These are phyloP conservation scores for Poteriospumella lacustris DNA, from an alignment of 108 stramenopile genomes.

Conservation along the genomic window DNA sequence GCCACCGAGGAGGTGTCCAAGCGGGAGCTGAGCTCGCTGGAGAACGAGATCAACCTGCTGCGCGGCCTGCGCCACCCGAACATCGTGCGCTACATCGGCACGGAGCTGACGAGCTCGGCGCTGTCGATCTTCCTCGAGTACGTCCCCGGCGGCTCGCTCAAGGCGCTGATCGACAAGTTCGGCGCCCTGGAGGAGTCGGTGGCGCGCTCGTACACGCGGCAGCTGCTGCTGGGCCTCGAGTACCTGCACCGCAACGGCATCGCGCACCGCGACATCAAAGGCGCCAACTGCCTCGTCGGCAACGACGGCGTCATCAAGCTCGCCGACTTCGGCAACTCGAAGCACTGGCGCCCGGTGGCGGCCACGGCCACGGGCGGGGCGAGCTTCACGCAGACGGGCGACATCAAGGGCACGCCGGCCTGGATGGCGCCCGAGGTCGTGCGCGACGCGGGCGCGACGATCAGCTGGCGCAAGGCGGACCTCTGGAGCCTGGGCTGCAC, in stretches of 20 bases:
- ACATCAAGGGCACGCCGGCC: conserved; percentile 34
- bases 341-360: conserved; percentile 37
- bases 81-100: conserved; percentile 54
- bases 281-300: conserved; percentile 54
- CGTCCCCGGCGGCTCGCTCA: conserved; percentile 44
- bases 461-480: conserved; percentile 42
- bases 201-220: conserved; percentile 46
- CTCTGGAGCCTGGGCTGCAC: conserved; percentile 41
- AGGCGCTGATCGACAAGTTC: conserved; percentile 37
- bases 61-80: conserved; percentile 53
- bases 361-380: neutral
- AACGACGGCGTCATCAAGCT: conserved; percentile 55
- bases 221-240: conserved; percentile 74
- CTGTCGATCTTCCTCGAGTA: conserved; percentile 53
- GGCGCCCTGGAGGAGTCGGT: conserved; percentile 35
- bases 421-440: conserved; percentile 43
- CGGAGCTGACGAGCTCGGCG: neutral
- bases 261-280: conserved; percentile 91
- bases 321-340: conserved; percentile 59
- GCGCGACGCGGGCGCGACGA: neutral
- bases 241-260: conserved; percentile 84
- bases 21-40: conserved; percentile 32
- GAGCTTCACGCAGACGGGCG: neutral
- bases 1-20: neutral
- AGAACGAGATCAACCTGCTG: conserved; percentile 57